Conservation (phyloP, 148 eudicot species). For the Heliosperma pusillum region DNA sequence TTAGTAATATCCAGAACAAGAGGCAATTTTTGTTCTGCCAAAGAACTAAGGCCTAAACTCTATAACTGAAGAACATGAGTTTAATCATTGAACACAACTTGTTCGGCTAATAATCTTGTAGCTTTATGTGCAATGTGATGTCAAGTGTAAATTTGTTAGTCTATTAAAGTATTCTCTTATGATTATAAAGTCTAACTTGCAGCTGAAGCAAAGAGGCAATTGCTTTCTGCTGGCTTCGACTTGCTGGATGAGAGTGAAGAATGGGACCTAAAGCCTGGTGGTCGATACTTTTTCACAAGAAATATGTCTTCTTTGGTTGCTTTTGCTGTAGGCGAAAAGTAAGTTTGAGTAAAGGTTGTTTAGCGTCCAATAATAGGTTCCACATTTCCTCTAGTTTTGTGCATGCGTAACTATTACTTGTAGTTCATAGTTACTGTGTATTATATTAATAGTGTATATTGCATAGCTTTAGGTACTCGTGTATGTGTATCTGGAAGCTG, state of each 20-base stretch:
- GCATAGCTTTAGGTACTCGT: not conserved
- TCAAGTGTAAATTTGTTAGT: not conserved
- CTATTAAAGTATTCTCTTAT: not conserved
- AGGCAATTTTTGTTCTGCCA: not conserved
- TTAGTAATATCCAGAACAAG: too few species aligned
- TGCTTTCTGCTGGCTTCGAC: constrained; percentile 85
- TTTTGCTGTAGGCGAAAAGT: constrained; percentile 90
- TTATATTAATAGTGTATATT: not conserved
- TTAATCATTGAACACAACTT: not conserved
- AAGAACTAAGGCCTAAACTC: not conserved
- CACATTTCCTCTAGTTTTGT: too few species aligned
- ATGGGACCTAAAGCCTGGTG: constrained; percentile 96
- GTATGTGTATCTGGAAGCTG: too few species aligned
- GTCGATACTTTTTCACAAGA: constrained; percentile 88
- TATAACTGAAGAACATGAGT: not conserved
- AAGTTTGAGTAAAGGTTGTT: constrained; percentile 30
- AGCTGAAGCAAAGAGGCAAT: constrained; percentile 94
- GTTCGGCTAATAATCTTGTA: not conserved
- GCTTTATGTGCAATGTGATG: constrained; percentile 2
- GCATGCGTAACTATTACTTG: not conserved
- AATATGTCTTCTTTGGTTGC: constrained; percentile 98
- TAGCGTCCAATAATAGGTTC: not conserved
- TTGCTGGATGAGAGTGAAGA: constrained; percentile 79
- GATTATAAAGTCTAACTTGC: constrained; percentile 19
- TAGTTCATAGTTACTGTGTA: not conserved